These are phyloP conservation scores for Cryptococcus sp. DNA, from an alignment of 1,284 basidiomycete genomes.

Conservation along the genomic window DNA sequence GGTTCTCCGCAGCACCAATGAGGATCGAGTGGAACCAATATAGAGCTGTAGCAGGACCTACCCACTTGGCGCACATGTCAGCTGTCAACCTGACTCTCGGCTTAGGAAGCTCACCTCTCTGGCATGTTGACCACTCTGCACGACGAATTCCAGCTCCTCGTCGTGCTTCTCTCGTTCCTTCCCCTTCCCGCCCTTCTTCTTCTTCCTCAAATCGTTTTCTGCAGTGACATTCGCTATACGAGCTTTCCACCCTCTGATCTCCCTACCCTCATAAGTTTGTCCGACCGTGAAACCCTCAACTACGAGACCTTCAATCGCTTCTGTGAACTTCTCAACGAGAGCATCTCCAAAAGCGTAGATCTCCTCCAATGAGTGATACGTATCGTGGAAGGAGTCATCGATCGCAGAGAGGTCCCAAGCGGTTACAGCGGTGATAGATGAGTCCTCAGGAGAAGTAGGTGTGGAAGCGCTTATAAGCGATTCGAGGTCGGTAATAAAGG, in stretches of 20 bases:
- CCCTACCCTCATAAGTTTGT: slow-evolving; percentile 30
- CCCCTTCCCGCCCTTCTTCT: slow-evolving; percentile 8
- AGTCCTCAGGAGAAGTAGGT: neutral
- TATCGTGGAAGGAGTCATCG: slow-evolving; percentile 38
- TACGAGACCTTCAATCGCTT: slow-evolving; percentile 9
- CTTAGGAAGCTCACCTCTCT: slow-evolving; percentile 57
- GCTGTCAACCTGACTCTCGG: neutral
- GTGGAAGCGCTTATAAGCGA: slow-evolving; percentile 21
- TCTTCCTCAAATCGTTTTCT: slow-evolving; percentile 1
- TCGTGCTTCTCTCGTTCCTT: slow-evolving; percentile 9
- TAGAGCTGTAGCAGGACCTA: slow-evolving; percentile 66
- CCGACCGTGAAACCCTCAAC: slow-evolving; percentile 32
- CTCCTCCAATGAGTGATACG: slow-evolving; percentile 39
- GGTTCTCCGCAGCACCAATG: slow-evolving; percentile 50
- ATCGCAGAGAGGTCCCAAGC: slow-evolving; percentile 31
- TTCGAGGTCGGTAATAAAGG: slow-evolving; percentile 35
- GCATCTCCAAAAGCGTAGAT: slow-evolving; percentile 38
- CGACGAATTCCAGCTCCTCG: slow-evolving; percentile 54
- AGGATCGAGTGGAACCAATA: slow-evolving; percentile 70
- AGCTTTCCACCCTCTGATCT: slow-evolving; percentile 33
- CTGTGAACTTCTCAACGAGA: slow-evolving; percentile 30
- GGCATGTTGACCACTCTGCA: slow-evolving; percentile 72
- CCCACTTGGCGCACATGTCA: slow-evolving; percentile 57
- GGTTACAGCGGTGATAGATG: slow-evolving; percentile 3
- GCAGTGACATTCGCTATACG: slow-evolving; percentile 7